Evolutionary conservation across 2,329 filamentous ascomycete species (phyloP), one percentile per base, ranked within the genome.

Genomic region (Chaetomiaceae sp.): DNA sequence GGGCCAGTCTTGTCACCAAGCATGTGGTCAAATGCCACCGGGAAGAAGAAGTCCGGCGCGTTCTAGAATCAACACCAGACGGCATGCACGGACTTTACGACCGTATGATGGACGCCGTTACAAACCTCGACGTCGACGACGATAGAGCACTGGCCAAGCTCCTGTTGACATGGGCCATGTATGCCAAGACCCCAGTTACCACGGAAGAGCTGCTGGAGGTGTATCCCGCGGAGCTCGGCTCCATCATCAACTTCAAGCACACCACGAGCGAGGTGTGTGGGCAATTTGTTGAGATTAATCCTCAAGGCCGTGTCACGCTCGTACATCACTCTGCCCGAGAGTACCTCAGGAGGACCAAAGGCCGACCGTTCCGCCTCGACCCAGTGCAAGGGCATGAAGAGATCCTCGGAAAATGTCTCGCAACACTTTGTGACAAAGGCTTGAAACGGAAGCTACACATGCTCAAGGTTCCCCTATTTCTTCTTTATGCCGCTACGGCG

Each of bases 41-140:
- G 1, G 37, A 52, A 5, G 56, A 56, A 20, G 43, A 56, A 7
- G 48, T 58, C 26, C 42, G 34, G 30, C 37, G 45, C 5, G 45
- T 55, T 4, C 45, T 57, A 6, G 22, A 48, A 7, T 47, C 47
- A 1, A 50, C 47, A 1, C 55, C 55, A 1, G 48, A 53, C 22
- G 55, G 55, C 14, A 57, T 56, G 55, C 44, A 54, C 4, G 27
- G 42, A 18, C 49, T 57, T 2, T 57, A 53, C 27, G 50, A 52
- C 34, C 49, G 55, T 10, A 57, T 57, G 55, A 37, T 53, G 17
- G 47, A 50, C n/a, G 26, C 42, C 0, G 41, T 56, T 14, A 32
- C 24, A 4, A 17, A 33, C 9, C 42, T 53, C 1, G 37, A 47
- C 4, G 5, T 26, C 9, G 41, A 44, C 3, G 48, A 56, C 24